Percentiles rank a stretch among this genome's conserved stretches.
These are phyloP conservation scores for Hypoxylon sp. DNA, from an alignment of 2,329 filamentous ascomycete genomes.

Conservation along the genomic window DNA sequence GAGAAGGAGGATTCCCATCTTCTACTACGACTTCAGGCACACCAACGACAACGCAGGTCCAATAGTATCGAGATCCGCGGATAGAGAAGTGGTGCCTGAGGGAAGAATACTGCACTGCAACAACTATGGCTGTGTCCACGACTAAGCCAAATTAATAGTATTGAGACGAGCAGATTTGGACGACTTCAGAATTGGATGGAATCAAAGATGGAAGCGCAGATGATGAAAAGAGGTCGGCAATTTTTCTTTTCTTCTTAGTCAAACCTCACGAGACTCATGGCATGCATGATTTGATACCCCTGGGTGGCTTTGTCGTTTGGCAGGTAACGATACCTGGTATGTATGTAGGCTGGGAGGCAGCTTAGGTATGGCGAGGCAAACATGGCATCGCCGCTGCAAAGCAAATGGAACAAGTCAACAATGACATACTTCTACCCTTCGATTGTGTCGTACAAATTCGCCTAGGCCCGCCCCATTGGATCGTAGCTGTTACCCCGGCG, in stretches of 20 bases:
- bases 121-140: background rate
- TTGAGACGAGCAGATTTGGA: background rate
- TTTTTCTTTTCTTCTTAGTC: constrained; percentile 28
- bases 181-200: background rate
- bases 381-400: constrained; percentile 22
- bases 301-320: constrained; percentile 38
- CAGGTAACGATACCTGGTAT: constrained; percentile 14
- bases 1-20: constrained; percentile 24
- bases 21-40: constrained; percentile 28
- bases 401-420: constrained; percentile 20
- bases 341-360: background rate
- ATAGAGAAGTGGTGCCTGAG: background rate
- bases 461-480: constrained; percentile 33
- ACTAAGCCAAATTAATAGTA: background rate
- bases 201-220: background rate
- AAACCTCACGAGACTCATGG: constrained; percentile 32
- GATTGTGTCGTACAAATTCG: constrained; percentile 43
- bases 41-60: constrained; percentile 31
- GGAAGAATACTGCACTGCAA: background rate
- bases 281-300: constrained; percentile 46
- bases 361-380: constrained; percentile 27
- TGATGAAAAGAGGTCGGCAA: background rate
- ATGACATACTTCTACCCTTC: constrained; percentile 5
- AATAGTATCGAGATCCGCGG: constrained; percentile 35
- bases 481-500: constrained; percentile 11